phyloP scores from a whole-genome alignment of 164 flowering plant species.

The Paratinospora sagittata region DNA sequence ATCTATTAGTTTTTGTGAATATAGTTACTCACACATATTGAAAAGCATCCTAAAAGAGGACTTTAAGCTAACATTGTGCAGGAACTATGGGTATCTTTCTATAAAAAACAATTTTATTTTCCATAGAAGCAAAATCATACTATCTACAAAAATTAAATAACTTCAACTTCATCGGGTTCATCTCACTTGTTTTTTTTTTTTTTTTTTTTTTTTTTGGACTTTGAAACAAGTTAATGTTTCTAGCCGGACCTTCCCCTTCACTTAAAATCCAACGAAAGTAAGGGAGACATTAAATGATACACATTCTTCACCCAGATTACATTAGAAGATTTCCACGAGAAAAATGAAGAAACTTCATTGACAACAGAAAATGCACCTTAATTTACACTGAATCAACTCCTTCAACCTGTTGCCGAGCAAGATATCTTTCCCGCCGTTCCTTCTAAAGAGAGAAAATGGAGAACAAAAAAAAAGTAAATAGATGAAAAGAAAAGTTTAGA shows the following conservation, averaged over 20 bases:
- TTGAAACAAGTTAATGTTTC: slow-evolving; percentile 8
- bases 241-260: slow-evolving; percentile 6
- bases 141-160: slow-evolving; percentile 22
- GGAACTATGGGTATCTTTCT: too few relatives aligned
- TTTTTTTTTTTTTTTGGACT: slow-evolving; percentile 14
- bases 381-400: slow-evolving; percentile 67
- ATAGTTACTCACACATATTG: neutral
- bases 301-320: slow-evolving; percentile 7
- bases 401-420: slow-evolving; percentile 84
- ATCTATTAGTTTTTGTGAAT: too few relatives aligned
- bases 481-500: neutral
- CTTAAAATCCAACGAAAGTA: slow-evolving; percentile 1
- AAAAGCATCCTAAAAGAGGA: too few relatives aligned
- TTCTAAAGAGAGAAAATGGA: slow-evolving; percentile 38
- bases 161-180: slow-evolving; percentile 14
- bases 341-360: slow-evolving; percentile 12
- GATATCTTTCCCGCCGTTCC: slow-evolving; percentile 81
- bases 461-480: neutral
- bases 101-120: slow-evolving; percentile 5
- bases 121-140: slow-evolving; percentile 1
- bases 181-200: too few relatives aligned
- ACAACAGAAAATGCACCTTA: slow-evolving; percentile 10
- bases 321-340: slow-evolving; percentile 9
- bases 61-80: too few relatives aligned
- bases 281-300: slow-evolving; percentile 13